These are phyloP conservation scores for Metroxylon sagu DNA, from an alignment of 176 grass and related monocot genomes.

Conservation along the genomic window DNA sequence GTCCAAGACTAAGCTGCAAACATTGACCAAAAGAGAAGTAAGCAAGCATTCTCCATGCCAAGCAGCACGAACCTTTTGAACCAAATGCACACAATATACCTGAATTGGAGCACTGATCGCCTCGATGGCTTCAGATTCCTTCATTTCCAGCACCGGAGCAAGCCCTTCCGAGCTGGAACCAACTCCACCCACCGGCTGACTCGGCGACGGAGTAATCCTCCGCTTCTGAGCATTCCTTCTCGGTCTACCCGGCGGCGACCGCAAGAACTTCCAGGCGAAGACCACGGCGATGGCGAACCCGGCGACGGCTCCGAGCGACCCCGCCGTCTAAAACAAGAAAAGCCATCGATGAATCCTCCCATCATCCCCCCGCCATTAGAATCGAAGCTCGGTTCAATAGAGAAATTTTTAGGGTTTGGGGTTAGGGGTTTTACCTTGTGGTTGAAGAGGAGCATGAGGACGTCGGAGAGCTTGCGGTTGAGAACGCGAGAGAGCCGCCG, in stretches of 20 bases:
- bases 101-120: slow-evolving; percentile 9
- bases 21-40: neutral
- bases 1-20: slow-evolving; percentile 35
- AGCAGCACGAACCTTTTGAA: neutral
- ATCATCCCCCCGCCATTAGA: too few species aligned
- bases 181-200: neutral
- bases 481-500: slow-evolving; percentile 57
- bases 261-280: slow-evolving; percentile 84
- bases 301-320: slow-evolving; percentile 72
- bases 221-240: slow-evolving; percentile 47
- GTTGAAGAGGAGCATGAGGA: slow-evolving; percentile 43
- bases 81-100: neutral
- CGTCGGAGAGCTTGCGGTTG: slow-evolving; percentile 70
- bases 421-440: slow-evolving; percentile 57
- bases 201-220: slow-evolving; percentile 11
- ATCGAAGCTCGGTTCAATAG: neutral
- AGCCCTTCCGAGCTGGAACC: neutral
- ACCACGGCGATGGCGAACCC: slow-evolving; percentile 92
- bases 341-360: too few species aligned
- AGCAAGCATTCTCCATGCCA: neutral
- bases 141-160: neutral
- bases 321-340: slow-evolving; percentile 32
- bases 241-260: slow-evolving; percentile 24
- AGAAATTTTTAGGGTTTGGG: slow-evolving; percentile 5
- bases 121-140: slow-evolving; percentile 12